Evolutionary conservation across 192 early-diverging fungal species (phyloP).

Genomic region (Bifiguratus adelaidae): DNA sequence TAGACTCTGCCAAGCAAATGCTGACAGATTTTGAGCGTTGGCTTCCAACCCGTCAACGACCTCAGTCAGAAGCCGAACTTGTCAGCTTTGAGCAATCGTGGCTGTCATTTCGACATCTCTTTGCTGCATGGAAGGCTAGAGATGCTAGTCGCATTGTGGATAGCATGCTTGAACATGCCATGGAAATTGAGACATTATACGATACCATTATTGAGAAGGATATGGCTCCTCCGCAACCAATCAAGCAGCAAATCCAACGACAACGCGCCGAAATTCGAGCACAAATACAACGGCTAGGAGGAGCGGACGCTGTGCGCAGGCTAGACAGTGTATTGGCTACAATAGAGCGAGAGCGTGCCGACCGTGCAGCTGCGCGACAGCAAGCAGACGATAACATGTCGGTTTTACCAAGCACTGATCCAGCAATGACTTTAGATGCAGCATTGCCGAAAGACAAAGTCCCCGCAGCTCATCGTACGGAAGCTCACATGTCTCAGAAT

Average conservation of each 20-base stretch:
- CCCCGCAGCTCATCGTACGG: background rate
- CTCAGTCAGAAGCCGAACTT: conserved; percentile 4
- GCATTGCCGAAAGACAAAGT: conserved; percentile 1
- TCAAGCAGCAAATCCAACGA: conserved; percentile 46
- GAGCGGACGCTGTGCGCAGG: conserved; percentile 9
- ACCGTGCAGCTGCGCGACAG: too few relatives aligned
- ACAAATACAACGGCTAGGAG: conserved; percentile 14
- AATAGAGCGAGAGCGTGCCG: too few relatives aligned
- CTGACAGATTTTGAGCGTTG: conserved; percentile 21
- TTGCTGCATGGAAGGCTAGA: conserved; percentile 59
- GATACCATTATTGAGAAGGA: conserved; percentile 37
- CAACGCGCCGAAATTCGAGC: conserved; percentile 34
- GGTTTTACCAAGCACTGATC: too few relatives aligned
- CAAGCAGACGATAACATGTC: too few relatives aligned
- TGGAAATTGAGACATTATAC: conserved; percentile 57
- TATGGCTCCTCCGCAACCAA: conserved; percentile 34
- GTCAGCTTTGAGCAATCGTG: conserved; percentile 50
- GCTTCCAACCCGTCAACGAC: conserved; percentile 6
- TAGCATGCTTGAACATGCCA: conserved; percentile 51
- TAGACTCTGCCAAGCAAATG: conserved; percentile 16
- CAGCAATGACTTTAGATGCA: too few relatives aligned
- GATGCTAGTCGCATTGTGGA: conserved; percentile 54
- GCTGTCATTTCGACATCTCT: conserved; percentile 46
- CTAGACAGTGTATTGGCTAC: conserved; percentile 8
- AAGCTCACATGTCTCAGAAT: background rate